phyloP scores from a whole-genome alignment of 2,329 filamentous ascomycete species.

The Calonectria multiphialidica region DNA sequence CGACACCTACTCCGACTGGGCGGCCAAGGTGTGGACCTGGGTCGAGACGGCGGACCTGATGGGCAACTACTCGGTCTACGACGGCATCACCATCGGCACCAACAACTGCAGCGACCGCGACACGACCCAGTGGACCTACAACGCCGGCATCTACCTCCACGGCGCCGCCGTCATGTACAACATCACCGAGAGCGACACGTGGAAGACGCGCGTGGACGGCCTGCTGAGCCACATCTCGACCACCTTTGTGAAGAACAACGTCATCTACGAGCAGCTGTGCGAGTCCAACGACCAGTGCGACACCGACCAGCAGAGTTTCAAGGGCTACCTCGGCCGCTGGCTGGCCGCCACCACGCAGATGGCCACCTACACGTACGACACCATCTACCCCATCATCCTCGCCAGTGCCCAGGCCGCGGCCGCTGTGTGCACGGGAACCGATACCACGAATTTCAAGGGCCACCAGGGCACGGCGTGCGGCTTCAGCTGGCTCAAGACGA shows the following conservation, averaged over 20 bases:
- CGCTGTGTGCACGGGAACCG: constrained; percentile 62
- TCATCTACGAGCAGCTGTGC: constrained; percentile 77
- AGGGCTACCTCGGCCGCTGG: constrained; percentile 80
- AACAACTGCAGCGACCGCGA: constrained; percentile 64
- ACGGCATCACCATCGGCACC: constrained; percentile 55
- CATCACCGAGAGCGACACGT: constrained; percentile 63
- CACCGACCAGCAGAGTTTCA: constrained; percentile 80
- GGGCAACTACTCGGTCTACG: constrained; percentile 67
- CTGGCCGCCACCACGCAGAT: constrained; percentile 67
- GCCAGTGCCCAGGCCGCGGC: constrained; percentile 65
- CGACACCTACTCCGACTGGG: constrained; percentile 82
- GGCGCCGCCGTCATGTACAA: constrained; percentile 73
- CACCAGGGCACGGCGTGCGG: constrained; percentile 73
- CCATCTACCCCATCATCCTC: constrained; percentile 63
- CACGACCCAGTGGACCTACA: constrained; percentile 76
- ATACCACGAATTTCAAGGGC: constrained; percentile 59
- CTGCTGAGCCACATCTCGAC: constrained; percentile 63
- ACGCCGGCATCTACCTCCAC: constrained; percentile 74
- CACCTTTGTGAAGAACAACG: constrained; percentile 65
- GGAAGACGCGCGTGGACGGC: constrained; percentile 70
- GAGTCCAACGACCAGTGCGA: constrained; percentile 73
- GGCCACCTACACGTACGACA: constrained; percentile 63
- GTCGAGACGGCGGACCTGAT: constrained; percentile 68
- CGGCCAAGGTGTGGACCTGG: constrained; percentile 78
- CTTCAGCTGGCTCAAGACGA: constrained; percentile 69